Evolutionary conservation across 2,329 filamentous ascomycete genomes (phyloP), one percentile per base, ranked within the genome.

Genomic region (Penicillium polonicum): DNA sequence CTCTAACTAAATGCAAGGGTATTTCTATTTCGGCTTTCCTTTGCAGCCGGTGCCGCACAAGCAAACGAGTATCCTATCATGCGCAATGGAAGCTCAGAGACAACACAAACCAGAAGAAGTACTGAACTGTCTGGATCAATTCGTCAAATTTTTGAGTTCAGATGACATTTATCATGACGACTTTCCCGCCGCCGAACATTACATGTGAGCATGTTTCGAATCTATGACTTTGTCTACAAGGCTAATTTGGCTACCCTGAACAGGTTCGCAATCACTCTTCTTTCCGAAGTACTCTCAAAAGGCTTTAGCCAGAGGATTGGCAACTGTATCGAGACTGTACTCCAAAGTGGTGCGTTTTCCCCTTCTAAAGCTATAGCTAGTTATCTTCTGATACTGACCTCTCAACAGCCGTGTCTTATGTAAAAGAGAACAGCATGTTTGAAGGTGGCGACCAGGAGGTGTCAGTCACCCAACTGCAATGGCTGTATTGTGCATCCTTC

Each of bases 31-130:
- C 31, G 46, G 48, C 1, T 56, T 56, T 25, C 39, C 46, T 21
- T 12, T 5, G 2, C 9, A 52, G 1, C 38, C 53, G 1, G 39
- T 52, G n/a, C 25, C 31, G 2, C 21, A 56, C 9, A 56, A 56
- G 31, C 46, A 56, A 43, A 8, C 23, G 10, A 23, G 31, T 83
- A 33, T 97, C 0, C 91, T 92, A 62, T 89, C 91, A 1, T 96
- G 92, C 65, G 84, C 91, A 23, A 77, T 91, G 29, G 91, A 95
- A 71, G 88, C 91, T 3, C 86, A 92, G 49, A 79, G 85, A 60
- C 77, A 78, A 0, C 85, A 86, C 0, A 84, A 91, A 60, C 86
- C 82, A 50, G 61, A 77, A 0, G 85, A 88, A 61, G 83, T 87
- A 13, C 15, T 59, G 10, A 38, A 23, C 17, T 59, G 44, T 19